Conservation (phyloP, 192 early-diverging fungal genomes). For the Ambispora gerdemannii region DNA sequence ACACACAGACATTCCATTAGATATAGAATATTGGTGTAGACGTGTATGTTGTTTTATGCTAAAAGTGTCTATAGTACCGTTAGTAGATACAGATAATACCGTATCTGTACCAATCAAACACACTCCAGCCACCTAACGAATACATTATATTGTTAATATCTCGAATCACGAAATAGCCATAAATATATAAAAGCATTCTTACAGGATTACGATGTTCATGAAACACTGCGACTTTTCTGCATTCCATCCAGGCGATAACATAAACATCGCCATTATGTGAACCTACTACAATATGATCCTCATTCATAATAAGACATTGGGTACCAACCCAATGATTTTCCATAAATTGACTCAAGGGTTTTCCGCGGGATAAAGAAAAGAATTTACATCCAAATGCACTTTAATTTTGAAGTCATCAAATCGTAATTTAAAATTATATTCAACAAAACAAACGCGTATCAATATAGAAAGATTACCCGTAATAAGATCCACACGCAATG, state of each 20-base stretch:
- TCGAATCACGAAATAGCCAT: too few relatives aligned
- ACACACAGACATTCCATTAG: not conserved
- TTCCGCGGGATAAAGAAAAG: slow-evolving; percentile 8
- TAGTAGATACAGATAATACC: slow-evolving; percentile 9
- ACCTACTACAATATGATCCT: slow-evolving; percentile 11
- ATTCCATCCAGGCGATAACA: not conserved
- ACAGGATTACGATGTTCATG: not conserved
- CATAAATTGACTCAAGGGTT: not conserved
- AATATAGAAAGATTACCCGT: not conserved
- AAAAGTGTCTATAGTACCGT: slow-evolving; percentile 9
- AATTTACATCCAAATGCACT: slow-evolving; percentile 9
- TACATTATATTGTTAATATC: too few relatives aligned
- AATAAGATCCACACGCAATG: slow-evolving; percentile 13
- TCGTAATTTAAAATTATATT: not conserved
- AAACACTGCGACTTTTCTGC: slow-evolving; percentile 14
- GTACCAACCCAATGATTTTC: slow-evolving; percentile 11
- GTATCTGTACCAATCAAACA: slow-evolving; percentile 4
- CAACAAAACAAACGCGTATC: not conserved
- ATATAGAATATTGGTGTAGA: not conserved
- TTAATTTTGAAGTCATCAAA: not conserved
- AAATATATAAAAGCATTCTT: too few relatives aligned
- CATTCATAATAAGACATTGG: slow-evolving; percentile 15
- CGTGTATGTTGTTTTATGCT: not conserved
- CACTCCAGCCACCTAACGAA: slow-evolving; percentile 1
- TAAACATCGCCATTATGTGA: slow-evolving; percentile 6